Conservation (phyloP, 169 alveolate species). For the Plasmodium yoelii region DNA sequence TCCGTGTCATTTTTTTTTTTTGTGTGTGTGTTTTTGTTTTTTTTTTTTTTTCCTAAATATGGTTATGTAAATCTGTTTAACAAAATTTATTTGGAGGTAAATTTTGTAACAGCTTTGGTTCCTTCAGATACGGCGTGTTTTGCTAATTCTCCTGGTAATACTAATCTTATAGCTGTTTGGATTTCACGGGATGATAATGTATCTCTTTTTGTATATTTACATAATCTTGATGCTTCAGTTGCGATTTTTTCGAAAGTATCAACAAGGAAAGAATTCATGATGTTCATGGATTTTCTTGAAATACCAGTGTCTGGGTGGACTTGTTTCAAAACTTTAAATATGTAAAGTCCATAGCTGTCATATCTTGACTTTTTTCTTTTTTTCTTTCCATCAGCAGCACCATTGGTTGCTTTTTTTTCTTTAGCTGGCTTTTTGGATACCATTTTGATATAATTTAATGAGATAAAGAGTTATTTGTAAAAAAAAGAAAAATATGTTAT, state of each 20-base stretch:
- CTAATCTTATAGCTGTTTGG: conserved; percentile 99
- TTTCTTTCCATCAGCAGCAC: conserved; percentile 78
- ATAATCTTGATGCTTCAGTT: conserved; percentile 95
- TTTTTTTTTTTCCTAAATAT: background rate
- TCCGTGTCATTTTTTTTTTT: background rate
- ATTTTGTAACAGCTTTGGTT: conserved; percentile 99
- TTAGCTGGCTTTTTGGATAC: conserved; percentile 72
- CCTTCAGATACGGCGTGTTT: conserved; percentile 99
- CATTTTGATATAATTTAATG: conserved; percentile 28
- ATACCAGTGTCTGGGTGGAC: conserved; percentile 98
- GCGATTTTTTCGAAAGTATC: conserved; percentile 97
- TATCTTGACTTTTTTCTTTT: conserved; percentile 71
- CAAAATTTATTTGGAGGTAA: conserved; percentile 90
- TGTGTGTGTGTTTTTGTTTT: background rate
- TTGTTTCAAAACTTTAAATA: conserved; percentile 95
- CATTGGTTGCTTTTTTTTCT: conserved; percentile 77
- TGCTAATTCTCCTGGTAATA: conserved; percentile 99
- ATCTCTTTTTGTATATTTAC: conserved; percentile 95
- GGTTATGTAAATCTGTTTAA: background rate
- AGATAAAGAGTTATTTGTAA: background rate
- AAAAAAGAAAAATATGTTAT: conserved; percentile 7
- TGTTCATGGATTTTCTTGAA: conserved; percentile 96
- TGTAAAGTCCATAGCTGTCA: conserved; percentile 87
- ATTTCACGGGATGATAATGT: conserved; percentile 98
- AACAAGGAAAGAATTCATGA: conserved; percentile 96